Percentiles rank a stretch among this genome's conserved stretches.
phyloP scores from a whole-genome alignment of 2,329 filamentous ascomycete genomes.

The Lojkania enalia region DNA sequence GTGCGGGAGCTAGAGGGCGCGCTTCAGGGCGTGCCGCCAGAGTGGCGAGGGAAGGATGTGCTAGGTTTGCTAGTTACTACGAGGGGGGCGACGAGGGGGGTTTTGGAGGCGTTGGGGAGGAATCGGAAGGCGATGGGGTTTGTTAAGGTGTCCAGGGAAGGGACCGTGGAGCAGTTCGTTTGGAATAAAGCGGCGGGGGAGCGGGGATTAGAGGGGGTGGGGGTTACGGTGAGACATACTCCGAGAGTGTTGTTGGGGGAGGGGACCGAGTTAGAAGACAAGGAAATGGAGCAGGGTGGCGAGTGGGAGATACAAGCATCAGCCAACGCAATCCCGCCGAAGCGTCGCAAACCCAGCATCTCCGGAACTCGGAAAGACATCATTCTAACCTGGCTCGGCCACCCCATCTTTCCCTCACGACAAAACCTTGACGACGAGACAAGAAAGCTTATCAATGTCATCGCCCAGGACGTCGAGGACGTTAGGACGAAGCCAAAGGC shows the following conservation, averaged over 20 bases:
- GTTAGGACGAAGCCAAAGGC: constrained; percentile 2
- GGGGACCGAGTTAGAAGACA: constrained; percentile 7
- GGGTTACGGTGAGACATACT: constrained; percentile 40
- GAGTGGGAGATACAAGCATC: constrained; percentile 10
- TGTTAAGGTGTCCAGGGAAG: constrained; percentile 62
- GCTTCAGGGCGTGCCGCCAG: constrained; percentile 71
- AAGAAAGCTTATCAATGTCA: constrained; percentile 13
- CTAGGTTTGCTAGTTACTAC: constrained; percentile 73
- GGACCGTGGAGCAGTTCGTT: constrained; percentile 66
- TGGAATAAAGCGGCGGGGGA: constrained; percentile 71
- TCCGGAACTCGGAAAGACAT: constrained; percentile 37
- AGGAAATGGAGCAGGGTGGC: constrained; percentile 13
- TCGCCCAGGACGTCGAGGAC: constrained; percentile 1
- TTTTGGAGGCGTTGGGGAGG: constrained; percentile 70
- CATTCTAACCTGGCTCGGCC: constrained; percentile 43
- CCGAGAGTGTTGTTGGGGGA: constrained; percentile 19
- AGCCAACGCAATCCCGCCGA: too few species aligned
- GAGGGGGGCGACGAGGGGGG: constrained; percentile 73
- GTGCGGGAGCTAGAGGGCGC: constrained; percentile 81
- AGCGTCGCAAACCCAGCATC: constrained; percentile 17
- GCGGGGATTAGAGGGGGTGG: constrained; percentile 62
- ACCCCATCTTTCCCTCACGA: constrained; percentile 37
- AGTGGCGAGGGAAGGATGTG: constrained; percentile 67
- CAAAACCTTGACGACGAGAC: constrained; percentile 29
- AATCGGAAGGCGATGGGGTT: constrained; percentile 74